phyloP scores from a whole-genome alignment of 1,284 basidiomycete species.

The Coniferiporia weirii region DNA sequence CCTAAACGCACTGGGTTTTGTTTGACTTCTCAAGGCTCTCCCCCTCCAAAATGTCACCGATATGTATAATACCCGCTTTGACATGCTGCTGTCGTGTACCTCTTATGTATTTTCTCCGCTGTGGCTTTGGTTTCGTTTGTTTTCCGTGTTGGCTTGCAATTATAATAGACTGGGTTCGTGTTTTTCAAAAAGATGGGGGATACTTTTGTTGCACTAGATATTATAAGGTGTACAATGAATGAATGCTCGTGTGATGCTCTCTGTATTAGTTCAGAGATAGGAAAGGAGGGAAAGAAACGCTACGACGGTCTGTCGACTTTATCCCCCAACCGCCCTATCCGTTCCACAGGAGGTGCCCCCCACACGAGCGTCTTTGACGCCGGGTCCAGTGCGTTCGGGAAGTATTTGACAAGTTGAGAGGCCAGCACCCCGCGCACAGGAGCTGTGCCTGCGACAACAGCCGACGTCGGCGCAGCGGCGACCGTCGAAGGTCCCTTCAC shows the following conservation, averaged over 20 bases:
- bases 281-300: not conserved
- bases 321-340: slow-evolving; percentile 38
- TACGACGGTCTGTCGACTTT: slow-evolving; percentile 4
- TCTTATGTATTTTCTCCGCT: too few species aligned
- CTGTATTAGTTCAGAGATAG: not conserved
- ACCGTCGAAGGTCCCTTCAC: not conserved
- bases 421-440: slow-evolving; percentile 39
- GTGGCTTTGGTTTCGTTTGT: not conserved
- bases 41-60: too few species aligned
- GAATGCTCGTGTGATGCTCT: too few species aligned
- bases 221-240: not conserved
- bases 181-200: too few species aligned
- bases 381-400: slow-evolving; percentile 54
- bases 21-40: not conserved
- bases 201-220: not conserved
- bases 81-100: too few species aligned
- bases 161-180: too few species aligned
- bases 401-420: slow-evolving; percentile 37
- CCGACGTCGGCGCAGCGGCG: not conserved
- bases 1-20: not conserved
- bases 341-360: slow-evolving; percentile 65
- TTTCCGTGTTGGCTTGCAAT: not conserved
- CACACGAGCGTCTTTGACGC: slow-evolving; percentile 54
- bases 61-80: too few species aligned
- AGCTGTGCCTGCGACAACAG: slow-evolving; percentile 17